Percentiles rank a stretch among this genome's conserved stretches.
Conservation (phyloP, 345 rosid genomes). For the Rubroshorea leprosula region DNA sequence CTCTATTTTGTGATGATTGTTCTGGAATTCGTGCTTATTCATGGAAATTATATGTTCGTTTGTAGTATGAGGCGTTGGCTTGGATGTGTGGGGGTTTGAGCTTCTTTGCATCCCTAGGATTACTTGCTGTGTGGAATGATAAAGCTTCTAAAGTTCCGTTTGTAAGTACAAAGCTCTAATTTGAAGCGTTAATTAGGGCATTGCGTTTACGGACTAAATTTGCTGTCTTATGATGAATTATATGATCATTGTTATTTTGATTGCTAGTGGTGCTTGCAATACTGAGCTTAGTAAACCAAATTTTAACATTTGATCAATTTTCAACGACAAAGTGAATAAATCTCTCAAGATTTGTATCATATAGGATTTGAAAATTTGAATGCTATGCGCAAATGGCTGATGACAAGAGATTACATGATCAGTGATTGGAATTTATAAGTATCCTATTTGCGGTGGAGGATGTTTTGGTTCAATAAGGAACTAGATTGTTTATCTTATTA, state of each 20-base stretch:
- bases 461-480: too few species aligned
- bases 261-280: too few species aligned
- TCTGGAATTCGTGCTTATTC: not conserved
- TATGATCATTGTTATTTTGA: not conserved
- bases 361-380: not conserved
- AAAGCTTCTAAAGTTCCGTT: conserved; percentile 87
- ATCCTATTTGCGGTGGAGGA: too few species aligned
- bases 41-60: not conserved
- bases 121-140: conserved; percentile 73
- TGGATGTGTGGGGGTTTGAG: conserved; percentile 95
- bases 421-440: too few species aligned
- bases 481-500: too few species aligned
- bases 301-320: not conserved
- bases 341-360: too few species aligned
- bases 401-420: not conserved
- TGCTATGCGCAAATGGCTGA: not conserved
- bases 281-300: too few species aligned
- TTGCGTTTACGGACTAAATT: not conserved
- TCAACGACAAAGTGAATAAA: not conserved
- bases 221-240: not conserved
- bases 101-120: conserved; percentile 67
- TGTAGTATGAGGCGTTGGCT: conserved; percentile 90
- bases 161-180: conserved; percentile 40
- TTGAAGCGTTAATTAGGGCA: not conserved
- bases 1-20: not conserved